phyloP scores from a whole-genome alignment of 305 asterid species.

The Fraxinus xanthoxyloides region DNA sequence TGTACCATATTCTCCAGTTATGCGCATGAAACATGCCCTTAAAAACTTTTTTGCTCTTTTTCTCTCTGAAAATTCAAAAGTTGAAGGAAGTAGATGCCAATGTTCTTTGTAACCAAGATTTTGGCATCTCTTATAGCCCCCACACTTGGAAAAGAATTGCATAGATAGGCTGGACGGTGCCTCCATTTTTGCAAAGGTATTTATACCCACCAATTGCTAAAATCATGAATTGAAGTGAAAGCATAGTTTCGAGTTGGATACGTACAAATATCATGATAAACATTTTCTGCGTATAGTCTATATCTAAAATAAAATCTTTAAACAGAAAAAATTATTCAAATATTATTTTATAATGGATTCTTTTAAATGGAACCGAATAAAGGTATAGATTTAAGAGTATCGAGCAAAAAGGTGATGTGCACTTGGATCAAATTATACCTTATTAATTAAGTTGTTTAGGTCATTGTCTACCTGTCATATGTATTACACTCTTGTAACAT shows the following conservation, averaged over 20 bases:
- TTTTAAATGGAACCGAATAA: neutral
- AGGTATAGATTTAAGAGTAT: neutral
- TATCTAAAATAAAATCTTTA: too few relatives aligned
- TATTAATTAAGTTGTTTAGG: neutral
- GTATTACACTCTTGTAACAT: neutral
- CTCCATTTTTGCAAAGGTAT: neutral
- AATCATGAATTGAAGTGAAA: neutral
- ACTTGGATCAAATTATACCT: neutral
- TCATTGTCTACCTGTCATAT: neutral
- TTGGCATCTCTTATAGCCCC: slow-evolving; percentile 13
- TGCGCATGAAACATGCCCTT: neutral
- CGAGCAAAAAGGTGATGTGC: slow-evolving; percentile 1
- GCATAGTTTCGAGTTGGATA: neutral
- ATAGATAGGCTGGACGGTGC: neutral
- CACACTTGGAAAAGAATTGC: neutral
- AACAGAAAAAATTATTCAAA: neutral
- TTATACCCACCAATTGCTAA: neutral
- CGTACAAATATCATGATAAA: neutral
- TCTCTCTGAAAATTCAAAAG: slow-evolving; percentile 8
- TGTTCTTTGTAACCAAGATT: neutral
- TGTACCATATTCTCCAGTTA: neutral
- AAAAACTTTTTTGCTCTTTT: neutral
- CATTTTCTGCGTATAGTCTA: neutral
- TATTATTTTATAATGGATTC: neutral
- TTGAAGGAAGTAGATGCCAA: neutral